Base-by-base conservation (phyloP, 257 asterid species). In the Knoxia roxburghii region DNA sequence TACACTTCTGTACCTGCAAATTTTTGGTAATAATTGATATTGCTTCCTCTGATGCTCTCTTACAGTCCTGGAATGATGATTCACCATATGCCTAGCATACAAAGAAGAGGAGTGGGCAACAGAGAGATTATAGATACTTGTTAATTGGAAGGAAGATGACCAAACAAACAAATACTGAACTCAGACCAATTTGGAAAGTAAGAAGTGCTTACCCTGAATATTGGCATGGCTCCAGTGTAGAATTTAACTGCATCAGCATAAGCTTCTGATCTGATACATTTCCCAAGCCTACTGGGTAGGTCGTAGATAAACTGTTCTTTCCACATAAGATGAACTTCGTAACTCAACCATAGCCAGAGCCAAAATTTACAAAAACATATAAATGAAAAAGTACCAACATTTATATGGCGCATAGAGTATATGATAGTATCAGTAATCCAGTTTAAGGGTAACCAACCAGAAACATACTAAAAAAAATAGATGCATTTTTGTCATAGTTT, bases 231-330 rank as follows among this genome's bases (percentile, higher is more conserved):
- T 76, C 99, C 99, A 41, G 81, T 90, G 75, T 94, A 94, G 61
- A 79, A 94, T 78, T 86, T 94, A 76, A 90, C 96, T 10, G 99
- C 99, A 76, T 94, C 99, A 41, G 93, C 90, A 71, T 94, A 94
- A 79, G 99, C 85, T 81, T 87, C 97, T 65, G 99, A 77, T 85
- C 84, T 90, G 82, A 90, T 88, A 78, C 96, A 94, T 81, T 88
- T 90, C 67, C 88, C 91, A 61, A 94, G 95, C 73, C 95, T 83
- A 68, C 91, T 67, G 54, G 99, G 99, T 71, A 94, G 86, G 74
- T 94, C 99, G 53, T 94, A 94, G 76, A 94, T 94, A 81, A 94
- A 88, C 99, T 94, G 99, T 83, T 79, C 94, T 77, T 80, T 72
- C 81, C 87, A 84, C 73, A 74, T 69, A 83, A 62, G 55, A 70